These are phyloP conservation scores for Acanthamoeba triangularis DNA, from an alignment of 208 protist genomes.

Conservation along the genomic window DNA sequence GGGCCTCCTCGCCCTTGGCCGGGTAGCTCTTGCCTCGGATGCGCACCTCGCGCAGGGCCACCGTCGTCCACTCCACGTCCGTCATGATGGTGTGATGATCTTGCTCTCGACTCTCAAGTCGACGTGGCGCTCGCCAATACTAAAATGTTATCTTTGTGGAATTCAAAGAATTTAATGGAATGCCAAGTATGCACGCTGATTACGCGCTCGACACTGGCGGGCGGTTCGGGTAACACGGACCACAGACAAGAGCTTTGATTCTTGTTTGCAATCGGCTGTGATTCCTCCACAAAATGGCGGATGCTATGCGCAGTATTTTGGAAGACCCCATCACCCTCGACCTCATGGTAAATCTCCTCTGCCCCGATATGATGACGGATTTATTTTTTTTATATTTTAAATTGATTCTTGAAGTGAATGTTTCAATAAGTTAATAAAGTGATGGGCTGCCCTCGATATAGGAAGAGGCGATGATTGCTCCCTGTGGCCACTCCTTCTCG, in stretches of 20 bases:
- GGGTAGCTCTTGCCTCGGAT: not conserved
- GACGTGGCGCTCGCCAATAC: too few species aligned
- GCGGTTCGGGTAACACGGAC: too few species aligned
- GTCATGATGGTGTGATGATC: too few species aligned
- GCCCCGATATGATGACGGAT: not conserved
- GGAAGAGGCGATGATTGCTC: conserved; percentile 52
- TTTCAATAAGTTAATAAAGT: not conserved
- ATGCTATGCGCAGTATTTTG: conserved; percentile 30
- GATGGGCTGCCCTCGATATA: not conserved
- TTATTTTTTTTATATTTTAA: not conserved
- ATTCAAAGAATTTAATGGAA: too few species aligned
- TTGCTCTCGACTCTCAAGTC: too few species aligned
- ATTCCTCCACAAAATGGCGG: not conserved
- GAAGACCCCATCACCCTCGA: conserved; percentile 69
- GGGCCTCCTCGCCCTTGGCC: conserved; percentile 8
- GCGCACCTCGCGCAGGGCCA: not conserved
- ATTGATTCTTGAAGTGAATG: too few species aligned
- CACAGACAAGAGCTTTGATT: not conserved
- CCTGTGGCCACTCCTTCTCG: conserved; percentile 55
- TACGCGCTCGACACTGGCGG: too few species aligned
- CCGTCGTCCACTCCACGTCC: not conserved
- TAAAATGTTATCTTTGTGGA: too few species aligned
- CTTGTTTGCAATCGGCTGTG: too few species aligned
- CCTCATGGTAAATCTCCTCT: conserved; percentile 5
- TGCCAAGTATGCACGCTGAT: too few species aligned